Percentiles rank a stretch among this genome's conserved stretches.
Evolutionary conservation across 1,284 basidiomycete genomes (phyloP).

Genomic region (Cutaneotrichosporon cavernicola): DNA sequence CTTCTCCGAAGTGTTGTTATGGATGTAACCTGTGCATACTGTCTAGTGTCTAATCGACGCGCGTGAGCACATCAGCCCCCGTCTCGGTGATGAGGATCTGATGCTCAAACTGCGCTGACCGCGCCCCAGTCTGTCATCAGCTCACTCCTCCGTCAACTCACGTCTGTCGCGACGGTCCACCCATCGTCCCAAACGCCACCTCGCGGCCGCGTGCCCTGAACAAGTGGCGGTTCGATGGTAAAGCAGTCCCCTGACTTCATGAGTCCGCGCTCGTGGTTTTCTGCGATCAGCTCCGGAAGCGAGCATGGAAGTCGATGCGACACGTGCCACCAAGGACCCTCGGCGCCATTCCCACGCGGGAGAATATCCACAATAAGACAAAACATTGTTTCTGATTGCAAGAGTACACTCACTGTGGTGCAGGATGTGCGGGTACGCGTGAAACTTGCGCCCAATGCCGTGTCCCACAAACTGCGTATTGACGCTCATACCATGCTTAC

Average conservation of each 20-base stretch:
- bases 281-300: constrained; percentile 50
- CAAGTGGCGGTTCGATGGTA: constrained; percentile 80
- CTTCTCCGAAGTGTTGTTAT: neutral
- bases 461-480: constrained; percentile 68
- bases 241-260: constrained; percentile 84
- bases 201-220: constrained; percentile 67
- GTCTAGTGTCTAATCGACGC: constrained; percentile 11
- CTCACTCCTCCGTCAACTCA: constrained; percentile 42
- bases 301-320: neutral
- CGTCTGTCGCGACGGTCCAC: constrained; percentile 82
- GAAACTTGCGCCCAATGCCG: constrained; percentile 81
- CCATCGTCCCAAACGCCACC: constrained; percentile 80
- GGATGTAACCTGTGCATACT: neutral
- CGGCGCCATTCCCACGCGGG: too few species aligned
- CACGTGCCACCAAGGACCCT: too few species aligned
- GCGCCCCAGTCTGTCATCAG: constrained; percentile 60
- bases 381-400: neutral
- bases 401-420: constrained; percentile 61
- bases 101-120: constrained; percentile 81
- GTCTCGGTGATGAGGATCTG: constrained; percentile 76
- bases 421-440: constrained; percentile 78
- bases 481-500: constrained; percentile 59
- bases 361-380: too few species aligned
- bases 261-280: constrained; percentile 70
- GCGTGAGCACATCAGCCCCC: constrained; percentile 66